Conservation (phyloP, 139 green algal genomes). For the Picochlorum costavermella region DNA sequence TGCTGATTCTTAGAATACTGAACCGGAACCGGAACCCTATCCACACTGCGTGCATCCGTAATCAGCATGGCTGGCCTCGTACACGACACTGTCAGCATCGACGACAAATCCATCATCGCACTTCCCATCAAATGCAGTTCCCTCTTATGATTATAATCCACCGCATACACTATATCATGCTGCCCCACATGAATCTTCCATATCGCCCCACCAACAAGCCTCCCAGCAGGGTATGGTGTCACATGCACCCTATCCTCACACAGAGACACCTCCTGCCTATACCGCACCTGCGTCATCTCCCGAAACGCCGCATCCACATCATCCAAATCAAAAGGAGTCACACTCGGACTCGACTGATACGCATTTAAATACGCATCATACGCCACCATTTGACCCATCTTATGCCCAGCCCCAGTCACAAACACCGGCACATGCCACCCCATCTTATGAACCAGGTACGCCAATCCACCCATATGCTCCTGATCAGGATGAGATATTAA, state of each 20-base stretch:
- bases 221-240: slow-evolving; percentile 68
- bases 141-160: slow-evolving; percentile 76
- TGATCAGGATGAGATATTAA: slow-evolving; percentile 76
- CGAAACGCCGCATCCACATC: slow-evolving; percentile 78
- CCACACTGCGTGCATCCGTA: slow-evolving; percentile 30
- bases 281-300: slow-evolving; percentile 44
- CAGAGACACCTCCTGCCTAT: slow-evolving; percentile 51
- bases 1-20: slow-evolving; percentile 20
- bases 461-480: slow-evolving; percentile 75
- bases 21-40: not conserved
- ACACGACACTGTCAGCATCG: slow-evolving; percentile 39
- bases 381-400: slow-evolving; percentile 81
- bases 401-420: slow-evolving; percentile 62
- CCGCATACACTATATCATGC: slow-evolving; percentile 84
- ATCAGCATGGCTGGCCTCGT: slow-evolving; percentile 70
- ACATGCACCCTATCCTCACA: slow-evolving; percentile 53
- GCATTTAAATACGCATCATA: slow-evolving; percentile 59
- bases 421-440: slow-evolving; percentile 51
- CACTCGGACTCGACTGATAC: slow-evolving; percentile 45
- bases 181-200: slow-evolving; percentile 65
- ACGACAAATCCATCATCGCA: not conserved
- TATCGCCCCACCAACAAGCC: slow-evolving; percentile 72
- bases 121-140: slow-evolving; percentile 55
- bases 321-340: slow-evolving; percentile 57
- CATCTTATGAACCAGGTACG: slow-evolving; percentile 51